These are phyloP conservation scores for Didymella exigua DNA, from an alignment of 2,329 filamentous ascomycete species.

Conservation along the genomic window DNA sequence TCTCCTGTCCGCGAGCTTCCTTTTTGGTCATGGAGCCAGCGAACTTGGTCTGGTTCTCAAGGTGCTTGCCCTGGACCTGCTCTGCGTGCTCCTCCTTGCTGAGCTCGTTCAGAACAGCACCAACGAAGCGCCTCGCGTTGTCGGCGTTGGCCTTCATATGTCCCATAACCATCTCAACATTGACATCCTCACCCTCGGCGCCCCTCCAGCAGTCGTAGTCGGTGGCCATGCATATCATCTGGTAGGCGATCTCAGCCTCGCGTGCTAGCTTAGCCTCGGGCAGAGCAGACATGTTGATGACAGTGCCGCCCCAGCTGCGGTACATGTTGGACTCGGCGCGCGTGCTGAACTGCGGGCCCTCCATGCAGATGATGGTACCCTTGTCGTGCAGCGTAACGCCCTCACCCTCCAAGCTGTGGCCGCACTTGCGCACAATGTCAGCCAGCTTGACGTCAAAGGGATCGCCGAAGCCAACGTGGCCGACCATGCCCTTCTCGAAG, in stretches of 20 bases:
- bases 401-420: conserved; percentile 77
- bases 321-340: conserved; percentile 96
- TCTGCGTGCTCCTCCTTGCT: conserved; percentile 76
- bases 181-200: conserved; percentile 74
- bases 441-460: conserved; percentile 85
- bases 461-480: conserved; percentile 93
- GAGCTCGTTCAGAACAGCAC: conserved; percentile 84
- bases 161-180: conserved; percentile 94
- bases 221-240: conserved; percentile 99
- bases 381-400: conserved; percentile 82
- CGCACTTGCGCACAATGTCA: conserved; percentile 77
- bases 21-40: conserved; percentile 84
- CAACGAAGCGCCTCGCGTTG: conserved; percentile 85
- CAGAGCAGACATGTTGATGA: conserved; percentile 98
- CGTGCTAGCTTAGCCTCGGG: conserved; percentile 95
- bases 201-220: conserved; percentile 99
- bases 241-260: conserved; percentile 95
- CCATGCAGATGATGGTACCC: conserved; percentile 92
- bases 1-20: conserved; percentile 73
- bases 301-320: conserved; percentile 87
- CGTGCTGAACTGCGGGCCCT: conserved; percentile 98
- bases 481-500: conserved; percentile 90
- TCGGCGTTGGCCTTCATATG: conserved; percentile 93
- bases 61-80: conserved; percentile 79
- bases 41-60: conserved; percentile 75